Evolutionary conservation across 1,284 basidiomycete genomes (phyloP).

Genomic region (Thecaphora thlaspeos): DNA sequence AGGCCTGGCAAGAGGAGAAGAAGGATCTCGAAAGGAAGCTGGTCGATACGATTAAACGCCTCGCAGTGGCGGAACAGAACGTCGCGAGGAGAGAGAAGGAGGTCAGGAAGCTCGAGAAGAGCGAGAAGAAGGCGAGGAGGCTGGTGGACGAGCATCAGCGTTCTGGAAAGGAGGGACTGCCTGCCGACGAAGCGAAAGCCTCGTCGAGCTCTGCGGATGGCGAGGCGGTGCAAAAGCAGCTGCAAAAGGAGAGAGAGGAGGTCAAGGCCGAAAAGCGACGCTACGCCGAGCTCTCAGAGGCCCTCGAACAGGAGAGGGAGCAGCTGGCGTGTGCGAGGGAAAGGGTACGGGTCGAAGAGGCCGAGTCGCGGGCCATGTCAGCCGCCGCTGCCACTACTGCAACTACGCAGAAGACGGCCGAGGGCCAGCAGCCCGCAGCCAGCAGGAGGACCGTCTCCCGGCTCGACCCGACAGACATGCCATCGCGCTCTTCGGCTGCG

Average conservation of each 20-base stretch:
- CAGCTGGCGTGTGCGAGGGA: conserved; percentile 10
- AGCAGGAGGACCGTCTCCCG: too few species aligned
- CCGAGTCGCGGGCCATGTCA: conserved; percentile 4
- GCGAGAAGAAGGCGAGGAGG: conserved; percentile 11
- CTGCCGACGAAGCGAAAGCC: too few species aligned
- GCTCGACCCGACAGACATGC: too few species aligned
- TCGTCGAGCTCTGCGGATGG: neutral
- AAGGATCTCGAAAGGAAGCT: conserved; percentile 26
- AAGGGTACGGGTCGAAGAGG: conserved; percentile 16
- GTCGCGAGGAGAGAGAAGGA: conserved; percentile 21
- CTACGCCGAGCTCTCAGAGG: neutral
- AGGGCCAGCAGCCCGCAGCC: conserved; percentile 1
- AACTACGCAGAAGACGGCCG: conserved; percentile 14
- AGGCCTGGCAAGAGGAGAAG: conserved; percentile 25
- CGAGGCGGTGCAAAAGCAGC: conserved; percentile 5
- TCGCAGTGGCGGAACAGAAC: conserved; percentile 19
- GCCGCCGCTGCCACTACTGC: conserved; percentile 8
- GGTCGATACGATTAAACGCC: conserved; percentile 14
- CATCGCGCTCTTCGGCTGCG: too few species aligned
- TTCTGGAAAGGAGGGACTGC: too few species aligned
- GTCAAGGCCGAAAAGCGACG: conserved; percentile 3
- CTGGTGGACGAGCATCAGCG: conserved; percentile 15
- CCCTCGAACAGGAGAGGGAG: conserved; percentile 6
- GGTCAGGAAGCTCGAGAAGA: conserved; percentile 14
- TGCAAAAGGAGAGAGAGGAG: conserved; percentile 5